Base-by-base conservation (phyloP, 805 yeast species). In the Brettanomyces sp. region DNA sequence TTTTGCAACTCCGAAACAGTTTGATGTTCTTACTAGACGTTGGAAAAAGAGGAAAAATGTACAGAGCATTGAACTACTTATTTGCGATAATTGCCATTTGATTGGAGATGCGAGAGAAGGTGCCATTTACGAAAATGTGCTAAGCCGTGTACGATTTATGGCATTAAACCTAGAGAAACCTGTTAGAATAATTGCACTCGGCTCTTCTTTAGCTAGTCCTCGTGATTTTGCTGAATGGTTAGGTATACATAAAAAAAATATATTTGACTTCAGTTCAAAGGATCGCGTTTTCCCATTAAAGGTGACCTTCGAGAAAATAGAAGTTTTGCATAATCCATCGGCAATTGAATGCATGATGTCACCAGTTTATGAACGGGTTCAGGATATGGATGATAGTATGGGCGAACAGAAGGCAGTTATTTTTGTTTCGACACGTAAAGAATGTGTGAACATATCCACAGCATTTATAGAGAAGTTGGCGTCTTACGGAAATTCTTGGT, bases 141-240 rank as follows among this genome's bases (percentile, higher is more conserved):
- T 91, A 4, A 70, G 93, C 1, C 70, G 98, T 53, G 73, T 86
- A 76, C 69, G 83, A 49, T 79, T 83, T 50, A 77, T 89, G 60
- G 68, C 80, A 0, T 70, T 76, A 1, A 93, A 86, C 52, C 57
- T 82, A n/a, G 84, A 80, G 33, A 68, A 64, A 3, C 58, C 68
- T 1, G 52, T 77, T 5, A 66, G 98, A 51, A 61, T 89, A 24
- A 75, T 91, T n/a, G 90, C 79, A 0, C 65, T 91, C 22, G 71
- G 85, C 0, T 70, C 79, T 1, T 78, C 95, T 2, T 60, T 91
- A 36, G 79, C 93, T 0, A 85, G 82, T 56, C 85, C 84, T 3
- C 71, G 77, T 44, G 96, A 87, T 52, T 63, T 90, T 47, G 91
- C 85, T 1, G 86, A 82, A 45, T 93, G 98, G 96, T 63, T 93